phyloP scores from a whole-genome alignment of 169 alveolate genomes.

The Perkinsus marinus region DNA sequence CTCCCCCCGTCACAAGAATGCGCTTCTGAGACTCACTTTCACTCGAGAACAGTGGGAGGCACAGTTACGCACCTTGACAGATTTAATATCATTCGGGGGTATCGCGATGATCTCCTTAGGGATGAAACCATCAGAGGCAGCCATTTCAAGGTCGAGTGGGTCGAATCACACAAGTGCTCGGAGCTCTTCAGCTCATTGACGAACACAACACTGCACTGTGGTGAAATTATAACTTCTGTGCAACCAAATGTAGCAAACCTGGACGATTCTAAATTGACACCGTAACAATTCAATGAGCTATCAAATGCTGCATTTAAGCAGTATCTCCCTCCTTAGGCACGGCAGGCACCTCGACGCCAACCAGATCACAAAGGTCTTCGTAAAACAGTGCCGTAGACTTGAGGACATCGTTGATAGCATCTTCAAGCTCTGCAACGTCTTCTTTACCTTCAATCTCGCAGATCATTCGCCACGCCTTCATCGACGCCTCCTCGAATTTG shows the following conservation, averaged over 20 bases:
- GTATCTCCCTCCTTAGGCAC: neutral
- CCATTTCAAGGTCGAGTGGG: neutral
- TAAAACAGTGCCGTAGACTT: neutral
- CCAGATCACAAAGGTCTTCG: neutral
- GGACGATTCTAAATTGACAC: too few species aligned
- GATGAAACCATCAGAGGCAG: neutral
- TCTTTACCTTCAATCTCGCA: neutral
- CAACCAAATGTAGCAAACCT: too few species aligned
- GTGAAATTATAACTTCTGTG: too few species aligned
- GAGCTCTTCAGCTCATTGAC: too few species aligned
- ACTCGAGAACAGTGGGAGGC: too few species aligned
- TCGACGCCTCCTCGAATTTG: neutral
- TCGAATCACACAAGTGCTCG: neutral
- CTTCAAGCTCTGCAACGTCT: neutral
- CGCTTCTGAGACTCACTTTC: too few species aligned
- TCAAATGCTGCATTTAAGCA: too few species aligned
- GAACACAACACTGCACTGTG: too few species aligned
- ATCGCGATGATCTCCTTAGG: neutral
- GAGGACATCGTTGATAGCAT: neutral
- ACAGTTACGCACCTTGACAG: too few species aligned
- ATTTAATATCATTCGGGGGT: neutral
- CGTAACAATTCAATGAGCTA: too few species aligned
- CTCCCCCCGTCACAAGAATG: slow-evolving; percentile 49
- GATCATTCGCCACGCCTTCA: neutral
- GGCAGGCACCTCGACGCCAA: neutral